These are phyloP conservation scores for Ascoidea rubescens DNA, from an alignment of 805 yeast genomes.

Conservation along the genomic window DNA sequence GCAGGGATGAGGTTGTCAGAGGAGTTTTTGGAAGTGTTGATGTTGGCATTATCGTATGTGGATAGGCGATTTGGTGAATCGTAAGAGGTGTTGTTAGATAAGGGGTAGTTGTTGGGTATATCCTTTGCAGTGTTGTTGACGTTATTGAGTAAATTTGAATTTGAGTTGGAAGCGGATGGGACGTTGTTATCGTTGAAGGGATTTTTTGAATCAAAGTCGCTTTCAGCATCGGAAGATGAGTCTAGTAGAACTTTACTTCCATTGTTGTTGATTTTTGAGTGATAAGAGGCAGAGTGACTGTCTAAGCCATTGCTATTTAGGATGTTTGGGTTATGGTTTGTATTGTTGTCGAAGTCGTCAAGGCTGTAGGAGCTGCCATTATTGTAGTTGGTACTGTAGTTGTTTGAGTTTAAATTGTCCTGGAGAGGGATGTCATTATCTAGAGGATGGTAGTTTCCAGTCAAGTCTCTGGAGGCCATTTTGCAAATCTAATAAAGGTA, in stretches of 20 bases:
- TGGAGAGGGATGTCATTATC: not conserved
- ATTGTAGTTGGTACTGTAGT: too few species aligned
- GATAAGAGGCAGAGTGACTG: too few species aligned
- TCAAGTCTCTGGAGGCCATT: not conserved
- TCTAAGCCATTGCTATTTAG: too few species aligned
- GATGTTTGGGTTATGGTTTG: too few species aligned
- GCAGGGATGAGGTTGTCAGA: not conserved
- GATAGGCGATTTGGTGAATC: not conserved
- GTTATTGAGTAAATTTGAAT: not conserved
- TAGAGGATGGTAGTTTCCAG: not conserved
- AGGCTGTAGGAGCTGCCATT: too few species aligned
- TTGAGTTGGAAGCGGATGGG: not conserved
- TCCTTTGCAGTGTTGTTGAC: not conserved
- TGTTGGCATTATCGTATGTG: not conserved
- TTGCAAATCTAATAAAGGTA: not conserved
- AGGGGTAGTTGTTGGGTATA: not conserved
- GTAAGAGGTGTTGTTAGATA: not conserved
- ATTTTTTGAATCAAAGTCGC: not conserved
- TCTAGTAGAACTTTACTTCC: not conserved
- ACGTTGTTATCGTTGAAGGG: not conserved
- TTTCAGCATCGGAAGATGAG: not conserved
- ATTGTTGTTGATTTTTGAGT: too few species aligned
- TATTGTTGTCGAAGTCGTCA: too few species aligned
- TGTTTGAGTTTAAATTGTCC: too few species aligned
- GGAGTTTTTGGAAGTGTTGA: not conserved